These are phyloP conservation scores for Mycena vulgaris DNA, from an alignment of 768 basidiomycete species.

Conservation along the genomic window DNA sequence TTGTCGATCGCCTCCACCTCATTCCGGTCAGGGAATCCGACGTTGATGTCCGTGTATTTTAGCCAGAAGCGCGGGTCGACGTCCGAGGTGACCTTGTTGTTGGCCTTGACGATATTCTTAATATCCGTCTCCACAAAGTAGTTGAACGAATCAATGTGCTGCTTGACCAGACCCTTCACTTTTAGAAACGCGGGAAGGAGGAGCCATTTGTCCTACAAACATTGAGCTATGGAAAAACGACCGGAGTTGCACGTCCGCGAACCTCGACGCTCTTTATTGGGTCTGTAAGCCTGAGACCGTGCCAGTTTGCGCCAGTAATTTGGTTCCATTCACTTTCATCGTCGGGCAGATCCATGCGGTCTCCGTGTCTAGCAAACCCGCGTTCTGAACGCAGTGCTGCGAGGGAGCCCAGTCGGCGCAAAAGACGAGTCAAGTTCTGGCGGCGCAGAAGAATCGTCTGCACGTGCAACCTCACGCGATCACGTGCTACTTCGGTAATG, in stretches of 20 bases:
- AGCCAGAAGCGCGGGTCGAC: slow-evolving; percentile 98
- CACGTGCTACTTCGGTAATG: not conserved
- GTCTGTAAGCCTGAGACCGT: slow-evolving; percentile 87
- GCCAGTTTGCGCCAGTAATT: slow-evolving; percentile 71
- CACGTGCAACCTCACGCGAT: slow-evolving; percentile 25
- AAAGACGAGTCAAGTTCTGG: slow-evolving; percentile 16
- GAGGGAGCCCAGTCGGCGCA: not conserved
- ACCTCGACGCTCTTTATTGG: slow-evolving; percentile 94
- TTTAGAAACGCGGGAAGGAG: slow-evolving; percentile 96
- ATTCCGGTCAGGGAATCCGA: slow-evolving; percentile 92
- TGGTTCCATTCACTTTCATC: slow-evolving; percentile 73
- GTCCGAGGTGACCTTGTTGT: slow-evolving; percentile 95
- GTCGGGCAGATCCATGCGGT: slow-evolving; percentile 35
- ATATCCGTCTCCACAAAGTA: slow-evolving; percentile 98
- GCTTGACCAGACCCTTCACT: slow-evolving; percentile 98
- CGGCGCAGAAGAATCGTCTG: not conserved
- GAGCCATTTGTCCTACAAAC: slow-evolving; percentile 95
- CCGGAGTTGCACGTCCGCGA: slow-evolving; percentile 45
- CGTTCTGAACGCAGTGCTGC: not conserved
- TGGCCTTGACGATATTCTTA: slow-evolving; percentile 95
- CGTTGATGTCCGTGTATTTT: slow-evolving; percentile 95
- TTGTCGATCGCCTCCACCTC: slow-evolving; percentile 86
- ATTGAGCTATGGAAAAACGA: slow-evolving; percentile 23
- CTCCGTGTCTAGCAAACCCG: not conserved
- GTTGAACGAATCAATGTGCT: slow-evolving; percentile 99